phyloP scores from a whole-genome alignment of 2,329 filamentous ascomycete genomes.

The Fusarium begoniae region DNA sequence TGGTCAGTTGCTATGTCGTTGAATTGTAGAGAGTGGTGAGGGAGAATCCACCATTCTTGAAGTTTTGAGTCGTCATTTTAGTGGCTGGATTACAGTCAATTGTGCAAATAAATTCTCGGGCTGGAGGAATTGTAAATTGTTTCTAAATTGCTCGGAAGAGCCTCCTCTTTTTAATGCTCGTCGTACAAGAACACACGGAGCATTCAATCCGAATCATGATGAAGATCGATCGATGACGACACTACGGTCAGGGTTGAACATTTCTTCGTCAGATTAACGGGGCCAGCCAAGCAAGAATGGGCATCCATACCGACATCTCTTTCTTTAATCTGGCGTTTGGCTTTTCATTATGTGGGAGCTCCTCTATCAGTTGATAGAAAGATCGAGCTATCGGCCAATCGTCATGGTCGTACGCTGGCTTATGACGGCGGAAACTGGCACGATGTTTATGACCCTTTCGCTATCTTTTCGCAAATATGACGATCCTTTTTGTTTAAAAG shows the following conservation, averaged over 20 bases:
- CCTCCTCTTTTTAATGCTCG: slow-evolving; percentile 18
- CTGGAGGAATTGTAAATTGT: not conserved
- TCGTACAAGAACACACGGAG: slow-evolving; percentile 13
- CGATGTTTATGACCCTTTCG: not conserved
- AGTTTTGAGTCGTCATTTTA: slow-evolving; percentile 37
- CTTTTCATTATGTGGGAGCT: not conserved
- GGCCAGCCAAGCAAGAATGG: slow-evolving; percentile 19
- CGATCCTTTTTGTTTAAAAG: slow-evolving; percentile 5
- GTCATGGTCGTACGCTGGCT: not conserved
- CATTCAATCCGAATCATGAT: slow-evolving; percentile 31
- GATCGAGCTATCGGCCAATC: not conserved
- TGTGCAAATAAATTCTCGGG: not conserved
- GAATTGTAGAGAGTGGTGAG: not conserved
- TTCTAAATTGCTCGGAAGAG: not conserved
- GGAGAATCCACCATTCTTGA: slow-evolving; percentile 31
- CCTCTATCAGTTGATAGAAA: not conserved
- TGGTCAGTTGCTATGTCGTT: not conserved
- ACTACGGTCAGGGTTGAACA: slow-evolving; percentile 18
- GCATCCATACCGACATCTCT: not conserved
- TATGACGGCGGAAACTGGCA: slow-evolving; percentile 1
- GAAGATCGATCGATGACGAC: slow-evolving; percentile 42
- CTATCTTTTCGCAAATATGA: slow-evolving; percentile 12
- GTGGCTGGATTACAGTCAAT: not conserved
- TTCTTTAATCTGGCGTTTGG: not conserved
- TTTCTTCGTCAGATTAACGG: slow-evolving; percentile 33